Conservation (phyloP, 129 eudicot species). For the Dittrichia graveolens region DNA sequence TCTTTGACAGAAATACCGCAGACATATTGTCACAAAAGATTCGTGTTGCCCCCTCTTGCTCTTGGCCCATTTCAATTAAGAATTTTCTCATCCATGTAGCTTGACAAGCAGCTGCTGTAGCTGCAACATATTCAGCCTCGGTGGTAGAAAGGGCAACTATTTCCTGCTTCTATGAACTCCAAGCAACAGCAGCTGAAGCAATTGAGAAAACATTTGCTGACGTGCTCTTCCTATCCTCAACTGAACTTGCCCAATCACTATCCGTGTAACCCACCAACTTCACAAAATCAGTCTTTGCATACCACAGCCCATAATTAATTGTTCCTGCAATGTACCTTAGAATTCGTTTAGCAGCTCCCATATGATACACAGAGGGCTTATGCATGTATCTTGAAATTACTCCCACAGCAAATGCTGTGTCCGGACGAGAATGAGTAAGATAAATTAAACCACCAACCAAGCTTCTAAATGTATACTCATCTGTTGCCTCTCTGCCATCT, state of each 20-base stretch:
- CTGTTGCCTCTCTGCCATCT: no score
- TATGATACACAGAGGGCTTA: not conserved
- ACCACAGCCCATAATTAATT: not conserved
- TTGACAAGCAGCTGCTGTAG: no score
- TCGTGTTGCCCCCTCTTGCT: no score
- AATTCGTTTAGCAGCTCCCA: not conserved
- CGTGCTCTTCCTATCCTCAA: not conserved
- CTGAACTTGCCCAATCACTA: not conserved
- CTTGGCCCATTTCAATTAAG: not conserved
- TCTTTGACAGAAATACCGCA: not conserved
- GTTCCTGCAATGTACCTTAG: not conserved
- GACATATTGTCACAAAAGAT: not conserved
- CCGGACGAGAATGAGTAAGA: not conserved
- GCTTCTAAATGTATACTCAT: no score
- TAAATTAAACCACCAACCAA: not conserved
- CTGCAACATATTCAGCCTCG: no score
- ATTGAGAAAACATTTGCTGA: not conserved
- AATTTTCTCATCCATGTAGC: not conserved
- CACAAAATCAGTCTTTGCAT: no score
- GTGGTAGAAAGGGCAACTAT: no score
- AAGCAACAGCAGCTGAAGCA: not conserved
- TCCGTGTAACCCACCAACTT: not conserved
- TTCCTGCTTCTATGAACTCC: not conserved
- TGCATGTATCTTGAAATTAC: no score
- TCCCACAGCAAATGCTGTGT: no score